phyloP scores from a whole-genome alignment of 2,329 filamentous ascomycete species.

The Paraphoma chrysanthemicola region DNA sequence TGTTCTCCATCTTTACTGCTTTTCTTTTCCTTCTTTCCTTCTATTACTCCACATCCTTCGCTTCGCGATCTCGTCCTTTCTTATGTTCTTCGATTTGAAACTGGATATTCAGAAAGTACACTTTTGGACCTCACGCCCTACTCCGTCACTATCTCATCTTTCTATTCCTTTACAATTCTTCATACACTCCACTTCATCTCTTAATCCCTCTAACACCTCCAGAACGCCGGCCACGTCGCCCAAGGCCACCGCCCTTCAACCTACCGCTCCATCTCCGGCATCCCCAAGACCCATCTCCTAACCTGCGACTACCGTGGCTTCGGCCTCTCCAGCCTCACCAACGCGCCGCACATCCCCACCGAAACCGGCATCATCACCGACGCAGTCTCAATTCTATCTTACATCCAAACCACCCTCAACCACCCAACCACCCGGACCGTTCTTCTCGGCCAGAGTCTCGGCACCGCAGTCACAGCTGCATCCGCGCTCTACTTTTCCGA shows the following conservation, averaged over 20 bases:
- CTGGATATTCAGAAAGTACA: no score
- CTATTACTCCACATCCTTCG: slow-evolving; percentile 18
- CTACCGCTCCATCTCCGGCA: slow-evolving; percentile 78
- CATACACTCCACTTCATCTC: background rate
- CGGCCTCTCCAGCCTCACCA: slow-evolving; percentile 76
- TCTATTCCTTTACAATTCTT: no score
- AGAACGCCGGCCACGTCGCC: slow-evolving; percentile 85
- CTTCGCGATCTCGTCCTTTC: slow-evolving; percentile 5
- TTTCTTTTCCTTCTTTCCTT: background rate
- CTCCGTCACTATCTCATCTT: background rate
- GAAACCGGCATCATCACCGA: slow-evolving; percentile 85
- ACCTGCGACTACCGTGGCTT: slow-evolving; percentile 92
- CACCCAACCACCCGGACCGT: slow-evolving; percentile 77
- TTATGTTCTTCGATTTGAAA: no score
- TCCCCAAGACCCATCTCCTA: slow-evolving; percentile 76
- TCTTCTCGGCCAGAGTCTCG: slow-evolving; percentile 84
- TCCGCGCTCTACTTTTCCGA: slow-evolving; percentile 73
- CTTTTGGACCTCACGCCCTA: background rate
- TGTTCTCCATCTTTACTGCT: background rate
- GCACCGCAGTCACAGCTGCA: slow-evolving; percentile 81
- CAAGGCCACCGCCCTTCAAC: slow-evolving; percentile 77
- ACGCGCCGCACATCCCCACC: slow-evolving; percentile 61
- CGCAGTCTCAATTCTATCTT: slow-evolving; percentile 75
- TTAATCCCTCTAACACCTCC: slow-evolving; percentile 1
- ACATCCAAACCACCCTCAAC: slow-evolving; percentile 68